phyloP scores from a whole-genome alignment of 2,329 filamentous ascomycete genomes.

The Xylogone sp. region DNA sequence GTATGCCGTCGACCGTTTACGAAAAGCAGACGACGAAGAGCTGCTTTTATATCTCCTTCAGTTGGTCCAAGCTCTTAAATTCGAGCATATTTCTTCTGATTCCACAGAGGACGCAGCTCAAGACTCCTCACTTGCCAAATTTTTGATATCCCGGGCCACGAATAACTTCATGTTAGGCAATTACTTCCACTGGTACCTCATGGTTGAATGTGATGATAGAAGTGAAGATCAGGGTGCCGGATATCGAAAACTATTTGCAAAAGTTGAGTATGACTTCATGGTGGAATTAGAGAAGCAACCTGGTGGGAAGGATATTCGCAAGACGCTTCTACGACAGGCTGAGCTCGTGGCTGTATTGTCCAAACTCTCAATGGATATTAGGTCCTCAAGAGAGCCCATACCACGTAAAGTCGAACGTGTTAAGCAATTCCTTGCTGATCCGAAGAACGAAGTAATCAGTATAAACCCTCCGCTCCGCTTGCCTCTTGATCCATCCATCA shows the following conservation, averaged over 20 bases:
- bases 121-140: conserved; percentile 83
- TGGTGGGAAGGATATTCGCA: conserved; percentile 69
- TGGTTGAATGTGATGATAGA: conserved; percentile 83
- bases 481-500: conserved; percentile 80
- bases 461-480: conserved; percentile 87
- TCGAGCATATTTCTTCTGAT: conserved; percentile 69
- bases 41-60: conserved; percentile 88
- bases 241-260: conserved; percentile 82
- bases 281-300: conserved; percentile 70
- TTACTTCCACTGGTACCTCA: conserved; percentile 96
- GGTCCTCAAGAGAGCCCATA: conserved; percentile 68
- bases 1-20: conserved; percentile 87
- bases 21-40: conserved; percentile 90
- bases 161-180: conserved; percentile 89
- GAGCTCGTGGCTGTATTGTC: conserved; percentile 85
- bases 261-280: conserved; percentile 97
- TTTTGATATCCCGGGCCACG: conserved; percentile 83
- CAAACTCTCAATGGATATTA: conserved; percentile 85
- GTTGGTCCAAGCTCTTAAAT: conserved; percentile 93
- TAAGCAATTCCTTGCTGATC: conserved; percentile 79
- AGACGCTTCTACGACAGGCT: conserved; percentile 77
- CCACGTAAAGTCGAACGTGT: conserved; percentile 77
- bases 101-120: conserved; percentile 58
- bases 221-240: conserved; percentile 71
- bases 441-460: conserved; percentile 79